Conservation (phyloP, 768 basidiomycete genomes). For the Suillus subalutaceus region DNA sequence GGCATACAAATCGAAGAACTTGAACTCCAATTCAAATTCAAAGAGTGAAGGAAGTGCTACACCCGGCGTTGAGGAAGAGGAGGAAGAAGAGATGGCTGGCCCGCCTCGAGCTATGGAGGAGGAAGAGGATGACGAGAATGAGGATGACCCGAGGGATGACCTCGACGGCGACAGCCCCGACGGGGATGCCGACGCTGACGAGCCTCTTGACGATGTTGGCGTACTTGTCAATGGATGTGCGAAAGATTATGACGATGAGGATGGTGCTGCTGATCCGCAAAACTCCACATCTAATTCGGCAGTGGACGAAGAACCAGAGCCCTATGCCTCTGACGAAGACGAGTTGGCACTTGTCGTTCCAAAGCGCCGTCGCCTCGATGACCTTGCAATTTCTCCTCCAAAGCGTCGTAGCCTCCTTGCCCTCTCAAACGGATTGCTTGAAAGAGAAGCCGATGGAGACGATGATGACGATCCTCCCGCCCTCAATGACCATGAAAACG, state of each 20-base stretch:
- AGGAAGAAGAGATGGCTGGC: conserved; percentile 45
- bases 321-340: conserved; percentile 12
- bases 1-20: conserved; percentile 56
- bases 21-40: conserved; percentile 36
- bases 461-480: conserved; percentile 19
- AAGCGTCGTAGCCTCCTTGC: conserved; percentile 5
- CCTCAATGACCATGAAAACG: conserved; percentile 21
- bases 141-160: conserved; percentile 16
- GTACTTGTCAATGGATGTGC: conserved; percentile 10
- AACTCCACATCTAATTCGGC: conserved; percentile 8
- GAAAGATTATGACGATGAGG: conserved; percentile 22
- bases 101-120: conserved; percentile 63
- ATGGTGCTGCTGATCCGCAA: conserved; percentile 12
- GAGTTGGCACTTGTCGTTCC: background rate
- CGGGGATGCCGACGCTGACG: conserved; percentile 13
- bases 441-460: conserved; percentile 17
- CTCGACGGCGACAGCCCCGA: conserved; percentile 22
- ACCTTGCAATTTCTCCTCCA: background rate
- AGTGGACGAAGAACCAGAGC: conserved; percentile 10
- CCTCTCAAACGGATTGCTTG: conserved; percentile 2
- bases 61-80: conserved; percentile 39
- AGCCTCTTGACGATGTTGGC: conserved; percentile 8
- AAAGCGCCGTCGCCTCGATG: conserved; percentile 5
- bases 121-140: conserved; percentile 49
- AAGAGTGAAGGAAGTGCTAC: conserved; percentile 51